Evolutionary conservation across 192 early-diverging fungal species (phyloP), one percentile per base, ranked within the genome.

Genomic region (Gaertneriomyces semiglobifer): DNA sequence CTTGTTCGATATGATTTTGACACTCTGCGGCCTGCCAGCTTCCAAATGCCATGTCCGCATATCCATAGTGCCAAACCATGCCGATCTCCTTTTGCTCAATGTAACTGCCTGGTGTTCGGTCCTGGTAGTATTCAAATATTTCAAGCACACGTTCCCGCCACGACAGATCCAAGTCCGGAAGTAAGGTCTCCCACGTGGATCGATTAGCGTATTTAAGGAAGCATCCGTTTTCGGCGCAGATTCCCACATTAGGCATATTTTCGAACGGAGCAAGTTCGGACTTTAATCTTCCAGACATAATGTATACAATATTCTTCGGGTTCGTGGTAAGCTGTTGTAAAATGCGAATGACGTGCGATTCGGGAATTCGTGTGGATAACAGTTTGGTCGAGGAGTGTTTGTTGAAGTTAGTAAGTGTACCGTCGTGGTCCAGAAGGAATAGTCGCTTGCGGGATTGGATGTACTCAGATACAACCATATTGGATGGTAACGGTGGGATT

Each of bases 11-110:
- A 61, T 93, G 91, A 67, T 92, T 93, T 58, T 88, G 84, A 69
- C 90, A 92, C 70, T 93, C 91, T 20, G 87, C 84, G 10, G 90
- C 90, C 66, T 90, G 89, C 90, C 91, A 92, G 41, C 80, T 70
- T 6, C 83, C 85, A 63, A 88, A 90, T 43, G 48, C 70, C 44
- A 76, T 70, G 58, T 89, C 88, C 0, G 84, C 84, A 11, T 68
- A 62, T 25, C 79, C 76, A 64, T 86, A 90, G 58, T 90, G 87
- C 88, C 89, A 92, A 39, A 90, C 86, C 44, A 90, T 79, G 3
- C 80, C 78, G 6, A 85, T 66, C 45, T 90, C 86, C 73, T 90
- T 90, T 25, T 84, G 75, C 74, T 93, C 89, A 58, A 93, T 88
- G 63, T 80, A 84, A 0, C 89, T 84, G 14, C 89, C 91, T 5